Conservation (phyloP, 192 early-diverging fungal genomes). For the Gryganskiella cystojenkinii region DNA sequence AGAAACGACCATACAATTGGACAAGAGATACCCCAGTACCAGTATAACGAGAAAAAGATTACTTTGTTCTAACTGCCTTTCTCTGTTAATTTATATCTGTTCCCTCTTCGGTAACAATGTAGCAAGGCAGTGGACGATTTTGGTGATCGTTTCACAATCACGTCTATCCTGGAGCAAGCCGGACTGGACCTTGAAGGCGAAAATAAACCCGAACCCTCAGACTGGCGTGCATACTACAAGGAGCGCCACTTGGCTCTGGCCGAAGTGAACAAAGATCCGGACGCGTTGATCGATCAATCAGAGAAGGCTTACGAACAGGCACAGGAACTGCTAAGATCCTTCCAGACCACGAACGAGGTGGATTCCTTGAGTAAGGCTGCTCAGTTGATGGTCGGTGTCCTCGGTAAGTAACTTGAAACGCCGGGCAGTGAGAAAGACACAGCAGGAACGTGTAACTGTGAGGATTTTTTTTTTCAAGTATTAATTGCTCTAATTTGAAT, state of each 20-base stretch:
- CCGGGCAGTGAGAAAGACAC: neutral
- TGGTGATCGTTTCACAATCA: conserved; percentile 63
- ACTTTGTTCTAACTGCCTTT: neutral
- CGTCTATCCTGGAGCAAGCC: conserved; percentile 56
- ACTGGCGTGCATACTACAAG: conserved; percentile 60
- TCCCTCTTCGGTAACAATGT: neutral
- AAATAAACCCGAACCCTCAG: conserved; percentile 55
- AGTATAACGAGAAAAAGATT: neutral
- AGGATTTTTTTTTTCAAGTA: neutral
- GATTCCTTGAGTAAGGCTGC: conserved; percentile 56
- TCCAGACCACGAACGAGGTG: conserved; percentile 55
- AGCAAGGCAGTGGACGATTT: conserved; percentile 65
- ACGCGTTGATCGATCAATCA: conserved; percentile 51
- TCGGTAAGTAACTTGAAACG: conserved; percentile 45
- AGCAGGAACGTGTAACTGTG: neutral
- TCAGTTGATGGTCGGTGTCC: conserved; percentile 58
- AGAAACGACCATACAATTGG: no score
- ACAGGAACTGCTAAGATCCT: conserved; percentile 53
- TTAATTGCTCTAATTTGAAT: neutral
- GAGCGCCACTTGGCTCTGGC: conserved; percentile 43
- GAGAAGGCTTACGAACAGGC: conserved; percentile 57
- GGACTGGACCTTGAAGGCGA: conserved; percentile 56
- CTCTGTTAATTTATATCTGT: neutral
- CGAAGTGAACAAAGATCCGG: conserved; percentile 41
- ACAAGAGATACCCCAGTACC: neutral